Conservation (phyloP, 768 basidiomycete species). For the Amanita rimosa region DNA sequence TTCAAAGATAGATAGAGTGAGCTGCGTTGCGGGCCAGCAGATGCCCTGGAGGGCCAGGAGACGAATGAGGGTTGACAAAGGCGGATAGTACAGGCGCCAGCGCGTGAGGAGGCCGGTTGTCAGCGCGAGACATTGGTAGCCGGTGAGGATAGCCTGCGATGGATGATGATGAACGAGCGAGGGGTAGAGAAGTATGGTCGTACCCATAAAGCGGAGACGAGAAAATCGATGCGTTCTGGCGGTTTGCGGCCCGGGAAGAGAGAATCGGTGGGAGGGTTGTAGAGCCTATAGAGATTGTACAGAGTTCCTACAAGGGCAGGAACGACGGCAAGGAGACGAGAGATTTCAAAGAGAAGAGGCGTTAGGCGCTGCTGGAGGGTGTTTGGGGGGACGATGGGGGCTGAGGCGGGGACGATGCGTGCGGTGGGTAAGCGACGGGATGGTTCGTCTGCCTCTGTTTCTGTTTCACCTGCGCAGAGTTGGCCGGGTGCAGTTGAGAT, state of each 20-base stretch:
- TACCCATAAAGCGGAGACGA: constrained; percentile 67
- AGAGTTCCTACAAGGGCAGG: constrained; percentile 60
- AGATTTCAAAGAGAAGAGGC: constrained; percentile 52
- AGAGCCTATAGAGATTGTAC: constrained; percentile 46
- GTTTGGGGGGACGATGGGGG: constrained; percentile 43
- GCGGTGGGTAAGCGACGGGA: constrained; percentile 30
- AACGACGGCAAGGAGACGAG: constrained; percentile 59
- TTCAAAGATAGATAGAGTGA: constrained; percentile 69
- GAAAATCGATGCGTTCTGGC: constrained; percentile 51
- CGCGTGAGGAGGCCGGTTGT: constrained; percentile 84
- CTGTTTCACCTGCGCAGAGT: constrained; percentile 45
- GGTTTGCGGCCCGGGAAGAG: constrained; percentile 26
- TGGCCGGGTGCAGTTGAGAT: constrained; percentile 1
- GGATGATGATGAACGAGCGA: constrained; percentile 39
- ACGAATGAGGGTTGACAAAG: constrained; percentile 80
- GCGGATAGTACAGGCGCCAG: constrained; percentile 87
- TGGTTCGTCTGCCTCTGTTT: constrained; percentile 69
- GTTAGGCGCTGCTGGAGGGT: constrained; percentile 35
- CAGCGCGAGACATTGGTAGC: constrained; percentile 78
- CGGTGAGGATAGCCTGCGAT: constrained; percentile 40
- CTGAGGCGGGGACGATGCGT: constrained; percentile 41
- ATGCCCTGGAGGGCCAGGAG: constrained; percentile 90
- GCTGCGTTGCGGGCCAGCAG: constrained; percentile 90
- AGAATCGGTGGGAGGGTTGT: constrained; percentile 25
- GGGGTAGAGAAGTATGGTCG: constrained; percentile 9